Base-by-base conservation (phyloP, 257 asterid species). In the Rauvolfia tetraphylla region DNA sequence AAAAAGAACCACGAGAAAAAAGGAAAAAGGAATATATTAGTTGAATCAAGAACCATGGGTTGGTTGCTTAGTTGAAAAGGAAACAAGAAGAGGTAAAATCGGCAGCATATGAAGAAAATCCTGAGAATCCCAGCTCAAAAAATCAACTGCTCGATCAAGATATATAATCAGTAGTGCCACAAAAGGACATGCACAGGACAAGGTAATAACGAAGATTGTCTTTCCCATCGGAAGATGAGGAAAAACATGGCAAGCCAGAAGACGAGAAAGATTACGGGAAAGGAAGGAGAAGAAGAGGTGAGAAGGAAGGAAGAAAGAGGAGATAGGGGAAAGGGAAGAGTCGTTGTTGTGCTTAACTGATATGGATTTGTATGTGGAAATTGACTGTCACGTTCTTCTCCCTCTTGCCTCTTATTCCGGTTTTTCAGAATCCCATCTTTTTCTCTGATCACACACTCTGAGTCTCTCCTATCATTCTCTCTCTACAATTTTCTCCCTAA, bases 371-470 rank as follows among this genome's bases (percentile, higher is more conserved):
- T 31, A 38, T 82, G 83, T 57, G 72, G 77, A 82, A 81, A 73
- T 85, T 85, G 79, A 80, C 84, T 72, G 81, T 86, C 90, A 83
- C 92, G 87, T 86, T 86, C 89, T 74, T 74, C 80, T 59, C 68
- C 78, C 76, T 36, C 72, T 75, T 69, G 74, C 86, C 84, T 75
- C 77, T 81, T 81, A 57, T 83, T 78, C 77, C 66, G 75, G 38
- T 31, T 76, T 77, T 72, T 63, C 49, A 62, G 15, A 68, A 67
- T 42, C 66, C 42, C 14, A 13, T 78, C 12, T 69, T 71, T 46
- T 38, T 59, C 65, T 49, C 18, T 25, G 13, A 22, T 18, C 68
- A n/a, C 59, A 8, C 53, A 41, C 65, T 49, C 14, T 12, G 46
- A 18, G 7, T 49, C 8, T 27, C 29, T 0, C 46, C 25, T 59